Evolutionary conservation across 2,329 filamentous ascomycete species (phyloP), one percentile per base, ranked within the genome.

Genomic region (Colletotrichum karsti): DNA sequence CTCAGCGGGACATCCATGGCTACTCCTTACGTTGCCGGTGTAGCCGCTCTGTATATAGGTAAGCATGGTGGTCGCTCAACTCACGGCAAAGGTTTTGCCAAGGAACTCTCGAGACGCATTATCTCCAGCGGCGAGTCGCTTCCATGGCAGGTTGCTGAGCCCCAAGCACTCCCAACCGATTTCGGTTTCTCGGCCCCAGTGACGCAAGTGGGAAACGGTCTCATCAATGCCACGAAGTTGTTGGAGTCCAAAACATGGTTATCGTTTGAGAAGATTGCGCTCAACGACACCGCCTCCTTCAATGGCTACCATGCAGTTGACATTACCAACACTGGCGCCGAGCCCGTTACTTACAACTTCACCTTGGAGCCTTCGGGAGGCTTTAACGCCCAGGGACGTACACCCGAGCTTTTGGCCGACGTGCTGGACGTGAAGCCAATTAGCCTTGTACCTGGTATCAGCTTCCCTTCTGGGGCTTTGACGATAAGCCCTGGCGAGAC

Each of bases 1-100:
- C 75, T 83, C 26, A 82, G 78, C 44, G 84, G 85, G 26, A 87
- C 84, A 2, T 83, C 80, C 6, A 86, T 86, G 84, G 81, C 83
- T 5, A 79, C 78, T 15, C 83, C 83, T 2, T 83, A 83, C 61
- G 75, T 84, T 12, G 82, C 83, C 15, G 83, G 82, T 26, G 75
- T 81, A 9, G 79, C 79, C 3, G 79, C 79, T n/a, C 76, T 82
- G 9, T 81, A 79, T 57, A 74, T 81, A 35, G 71, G 77, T 9
- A 74, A 74, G 30, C 70, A 73, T 35, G 79, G 79, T n/a, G 78
- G 79, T 5, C 76, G 77, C 22, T 68, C 63, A 13, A 67, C 72
- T 1, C 73, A 81, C 56, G 77, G 77, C 30, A 70, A 73, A 37
- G 74, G 65, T 3, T 76, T 77, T 6, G 78, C 75, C 30, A 73